Base-by-base conservation (phyloP, 805 yeast genomes). In the Lachancea lanzarotensis region DNA sequence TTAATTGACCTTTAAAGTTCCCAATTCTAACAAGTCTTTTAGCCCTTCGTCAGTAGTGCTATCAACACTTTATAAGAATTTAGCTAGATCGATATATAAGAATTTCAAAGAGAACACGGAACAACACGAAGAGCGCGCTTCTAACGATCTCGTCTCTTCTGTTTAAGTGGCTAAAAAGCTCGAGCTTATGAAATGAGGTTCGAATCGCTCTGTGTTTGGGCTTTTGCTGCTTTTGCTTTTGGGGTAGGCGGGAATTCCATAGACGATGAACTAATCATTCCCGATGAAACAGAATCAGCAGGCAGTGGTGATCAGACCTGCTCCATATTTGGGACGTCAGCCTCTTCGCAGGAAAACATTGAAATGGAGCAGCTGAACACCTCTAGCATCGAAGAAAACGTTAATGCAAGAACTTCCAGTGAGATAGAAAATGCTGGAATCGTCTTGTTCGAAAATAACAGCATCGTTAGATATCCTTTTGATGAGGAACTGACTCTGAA, bases 401-500 rank as follows among this genome's bases (percentile, higher is more conserved):
- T 11, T 11, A 6, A 12, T 29, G 31, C n/a, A n/a, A n/a, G n/a
- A n/a, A n/a, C n/a, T n/a, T n/a, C n/a, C n/a, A n/a, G n/a, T n/a
- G n/a, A n/a, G n/a, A n/a, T n/a, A n/a, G n/a, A n/a, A n/a, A n/a
- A n/a, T n/a, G n/a, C n/a, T n/a, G n/a, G n/a, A n/a, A n/a, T 22
- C 13, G 43, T 33, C 15, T 33, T 35, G 19, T 40, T 32, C 22
- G 32, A 33, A 7, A 25, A 33, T 20, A 18, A 20, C 20, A 37
- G 27, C 9, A 8, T 20, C 13, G 38, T 56, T 4, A 43, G 51
- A 19, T 70, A 70, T 48, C 76, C 76, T 2, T 88, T 80, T 59
- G 59, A 69, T 16, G 98, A 90, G 66, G 54, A 65, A 12, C 71
- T 90, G 32, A 65, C 70, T 19, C 58, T 91, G 27, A 76, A 68